Evolutionary conservation across 2,329 filamentous ascomycete species (phyloP), one percentile per base, ranked within the genome.

Genomic region (Pseudogymnoascus sp.): DNA sequence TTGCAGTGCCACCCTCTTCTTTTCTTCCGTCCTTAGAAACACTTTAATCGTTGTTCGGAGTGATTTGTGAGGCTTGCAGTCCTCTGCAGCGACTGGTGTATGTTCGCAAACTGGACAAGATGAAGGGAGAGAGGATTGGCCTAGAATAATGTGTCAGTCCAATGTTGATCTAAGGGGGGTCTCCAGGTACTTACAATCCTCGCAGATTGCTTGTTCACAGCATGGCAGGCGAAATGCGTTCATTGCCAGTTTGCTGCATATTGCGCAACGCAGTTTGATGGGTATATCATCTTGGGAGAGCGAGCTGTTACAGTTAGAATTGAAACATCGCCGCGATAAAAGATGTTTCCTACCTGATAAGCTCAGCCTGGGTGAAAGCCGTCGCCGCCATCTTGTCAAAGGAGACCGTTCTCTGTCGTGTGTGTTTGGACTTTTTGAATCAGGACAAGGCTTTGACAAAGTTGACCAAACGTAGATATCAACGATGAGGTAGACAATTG

Each of bases 71-170:
- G 91, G 86, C 66, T 89, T 92, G 80, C 93, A 96, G 68, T 95
- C 88, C 65, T 91, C 90, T 57, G 88, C 84, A 28, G 91, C 91
- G 65, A 99, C 83, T 0, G 95, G 95, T 21, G 87, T 89, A 74
- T 99, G 95, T 67, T 93, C 90, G 83, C 95, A 99, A 65, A 96
- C 89, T 1, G 95, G 93, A 71, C 95, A 99, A 50, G 88, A 88
- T 10, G 88, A 83, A 11, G 89, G 86, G 9, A 96, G 80, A 26
- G 86, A 87, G 7, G 85, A 80, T 76, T 96, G 91, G 75, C 91
- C 87, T 93, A 68, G 19, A 69, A 64, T 15, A 69, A 70, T 35
- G 35, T 66, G 64, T 69, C 65, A 67, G 66, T 64, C 62, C 35
- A 31, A 23, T 28, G 15, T 13, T 21, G 15, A 57, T 53, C 47